phyloP scores from a whole-genome alignment of 148 eudicot genomes.

The Cornus kousa region DNA sequence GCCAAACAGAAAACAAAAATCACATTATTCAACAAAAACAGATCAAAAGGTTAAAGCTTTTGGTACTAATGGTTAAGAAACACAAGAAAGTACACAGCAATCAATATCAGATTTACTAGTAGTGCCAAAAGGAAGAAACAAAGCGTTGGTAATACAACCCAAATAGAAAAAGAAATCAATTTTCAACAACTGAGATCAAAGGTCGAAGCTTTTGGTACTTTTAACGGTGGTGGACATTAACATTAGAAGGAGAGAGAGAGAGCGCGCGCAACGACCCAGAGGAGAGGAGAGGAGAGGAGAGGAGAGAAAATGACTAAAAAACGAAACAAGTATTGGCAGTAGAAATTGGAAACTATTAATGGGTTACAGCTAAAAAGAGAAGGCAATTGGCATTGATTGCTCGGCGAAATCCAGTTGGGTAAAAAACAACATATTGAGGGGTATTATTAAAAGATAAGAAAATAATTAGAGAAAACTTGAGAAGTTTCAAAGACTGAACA shows the following conservation, averaged over 20 bases:
- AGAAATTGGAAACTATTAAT: constrained; percentile 2
- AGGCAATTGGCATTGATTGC: constrained; percentile 11
- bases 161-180: not conserved
- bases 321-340: not conserved
- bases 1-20: not conserved
- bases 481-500: constrained; percentile 11
- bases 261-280: not conserved
- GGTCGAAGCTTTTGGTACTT: not conserved
- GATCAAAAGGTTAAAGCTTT: constrained; percentile 10
- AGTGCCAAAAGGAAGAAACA: not conserved
- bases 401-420: constrained; percentile 4
- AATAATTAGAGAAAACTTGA: not conserved
- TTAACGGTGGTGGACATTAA: too few relatives aligned
- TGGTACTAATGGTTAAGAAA: constrained; percentile 8
- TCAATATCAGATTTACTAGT: not conserved
- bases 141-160: not conserved
- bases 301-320: not conserved
- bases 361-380: constrained; percentile 4
- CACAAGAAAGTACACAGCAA: not conserved
- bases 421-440: constrained; percentile 7
- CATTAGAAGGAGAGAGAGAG: not conserved
- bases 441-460: not conserved
- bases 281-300: not conserved
- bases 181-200: not conserved
- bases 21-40: not conserved